Evolutionary conservation across 495 filamentous ascomycete species (phyloP).

Genomic region (Aspergillus indologenus): DNA sequence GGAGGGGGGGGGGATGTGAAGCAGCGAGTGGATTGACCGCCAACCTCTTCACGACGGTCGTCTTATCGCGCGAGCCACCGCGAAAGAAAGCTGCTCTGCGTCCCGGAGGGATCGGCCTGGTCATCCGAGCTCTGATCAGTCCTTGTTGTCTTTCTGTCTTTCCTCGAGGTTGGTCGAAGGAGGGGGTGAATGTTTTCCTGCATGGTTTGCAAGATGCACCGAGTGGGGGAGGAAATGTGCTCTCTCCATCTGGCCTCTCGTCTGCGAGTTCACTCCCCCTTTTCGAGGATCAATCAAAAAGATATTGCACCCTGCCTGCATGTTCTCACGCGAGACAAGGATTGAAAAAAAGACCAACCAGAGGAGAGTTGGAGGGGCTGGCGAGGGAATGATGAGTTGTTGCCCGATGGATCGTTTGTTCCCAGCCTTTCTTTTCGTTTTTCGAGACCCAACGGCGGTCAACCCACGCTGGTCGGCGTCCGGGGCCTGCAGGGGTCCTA

Average conservation of each 20-base stretch:
- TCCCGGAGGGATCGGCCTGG: background rate
- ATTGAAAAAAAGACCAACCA: slow-evolving; percentile 1
- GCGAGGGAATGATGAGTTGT: slow-evolving; percentile 10
- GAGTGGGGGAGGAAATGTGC: background rate
- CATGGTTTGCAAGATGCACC: background rate
- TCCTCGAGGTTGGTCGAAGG: background rate
- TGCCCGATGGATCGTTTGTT: slow-evolving; percentile 13
- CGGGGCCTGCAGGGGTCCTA: background rate
- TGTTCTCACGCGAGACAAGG: slow-evolving; percentile 2
- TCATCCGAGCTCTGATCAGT: background rate
- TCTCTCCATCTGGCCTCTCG: background rate
- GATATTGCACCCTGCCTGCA: background rate
- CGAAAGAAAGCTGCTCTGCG: background rate
- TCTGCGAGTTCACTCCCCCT: background rate
- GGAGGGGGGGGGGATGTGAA: slow-evolving; percentile 16
- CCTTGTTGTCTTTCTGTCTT: background rate
- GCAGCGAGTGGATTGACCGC: slow-evolving; percentile 16
- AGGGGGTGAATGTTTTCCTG: background rate
- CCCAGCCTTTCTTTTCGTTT: slow-evolving; percentile 4
- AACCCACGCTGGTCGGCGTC: background rate
- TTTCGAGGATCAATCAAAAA: background rate
- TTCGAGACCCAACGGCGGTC: slow-evolving; percentile 13
- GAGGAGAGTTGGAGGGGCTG: background rate
- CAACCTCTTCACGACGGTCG: slow-evolving; percentile 18
- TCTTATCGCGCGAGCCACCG: slow-evolving; percentile 10